Evolutionary conservation across 2,329 filamentous ascomycete species (phyloP).

Genomic region (Tolypocladium ophioglossoides): DNA sequence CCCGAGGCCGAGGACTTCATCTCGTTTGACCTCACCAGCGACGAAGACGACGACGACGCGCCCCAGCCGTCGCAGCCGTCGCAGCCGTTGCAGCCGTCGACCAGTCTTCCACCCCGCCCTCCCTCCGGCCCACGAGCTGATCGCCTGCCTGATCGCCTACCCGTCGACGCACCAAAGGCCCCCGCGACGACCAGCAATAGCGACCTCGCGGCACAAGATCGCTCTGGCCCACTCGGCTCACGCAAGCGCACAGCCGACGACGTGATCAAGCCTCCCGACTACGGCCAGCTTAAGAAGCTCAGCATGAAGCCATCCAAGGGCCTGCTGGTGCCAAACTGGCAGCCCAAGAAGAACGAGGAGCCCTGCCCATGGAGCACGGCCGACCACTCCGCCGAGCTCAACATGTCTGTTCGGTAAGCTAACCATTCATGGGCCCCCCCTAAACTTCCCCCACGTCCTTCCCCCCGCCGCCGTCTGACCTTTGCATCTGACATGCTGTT

Average conservation of each 20-base stretch:
- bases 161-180: constrained; percentile 7
- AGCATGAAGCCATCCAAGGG: constrained; percentile 40
- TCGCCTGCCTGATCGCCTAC: constrained; percentile 5
- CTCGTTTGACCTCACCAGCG: constrained; percentile 62
- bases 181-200: constrained; percentile 9
- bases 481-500: background rate
- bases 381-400: constrained; percentile 42
- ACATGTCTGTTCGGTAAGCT: constrained; percentile 45
- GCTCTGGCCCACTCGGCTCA: constrained; percentile 40
- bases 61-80: background rate
- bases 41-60: constrained; percentile 28
- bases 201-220: constrained; percentile 14
- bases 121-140: constrained; percentile 7
- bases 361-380: constrained; percentile 52
- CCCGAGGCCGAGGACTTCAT: constrained; percentile 75
- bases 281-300: constrained; percentile 40
- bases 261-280: constrained; percentile 48
- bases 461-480: background rate
- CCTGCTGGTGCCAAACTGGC: constrained; percentile 42
- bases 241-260: constrained; percentile 69
- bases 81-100: background rate
- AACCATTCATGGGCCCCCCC: background rate
- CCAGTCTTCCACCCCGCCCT: constrained; percentile 9
- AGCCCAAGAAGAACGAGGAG: constrained; percentile 26
- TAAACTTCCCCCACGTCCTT: too few species aligned